Base-by-base conservation (phyloP, 2,329 filamentous ascomycete genomes). In the Exophiala lecanii-corni region DNA sequence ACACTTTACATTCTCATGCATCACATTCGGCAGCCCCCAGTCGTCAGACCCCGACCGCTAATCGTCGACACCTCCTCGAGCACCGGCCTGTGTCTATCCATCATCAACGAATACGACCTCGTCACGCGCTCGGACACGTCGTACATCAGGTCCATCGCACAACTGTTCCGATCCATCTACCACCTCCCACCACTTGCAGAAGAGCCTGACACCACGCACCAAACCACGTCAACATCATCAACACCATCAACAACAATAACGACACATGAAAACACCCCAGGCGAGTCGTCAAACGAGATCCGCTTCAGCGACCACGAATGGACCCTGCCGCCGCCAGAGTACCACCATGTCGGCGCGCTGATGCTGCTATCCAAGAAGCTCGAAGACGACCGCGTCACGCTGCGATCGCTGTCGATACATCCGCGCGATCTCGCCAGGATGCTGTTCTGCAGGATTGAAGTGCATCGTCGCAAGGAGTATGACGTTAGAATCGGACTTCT, bases 51-150 rank as follows among this genome's bases (percentile, higher is more conserved):
- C n/a, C n/a, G n/a, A n/a, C n/a, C n/a, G n/a, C n/a, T n/a, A n/a
- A n/a, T n/a, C n/a, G n/a, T n/a, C n/a, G n/a, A n/a, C n/a, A n/a
- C n/a, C n/a, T n/a, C n/a, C n/a, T n/a, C n/a, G n/a, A n/a, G n/a
- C n/a, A n/a, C n/a, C n/a, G 34, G 9, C 9, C 9, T 16, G 9
- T 36, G 5, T 18, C 34, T 36, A 16, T 16, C 34, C 12, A 17
- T 36, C 17, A 18, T 36, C 34, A 36, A 36, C 13, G 34, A 36
- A 20, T 36, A 36, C 34, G 34, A 36, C 17, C 34, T 36, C 13
- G 34, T 36, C 34, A 36, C 34, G 4, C 34, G 34, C 9, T 16
- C 34, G 7, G 34, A 36, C 17, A 20, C 34, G 17, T 13, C 34
- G 7, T 36, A 36, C 13, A 36, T 36, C 34, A 10, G 34, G 7